Conservation (phyloP, 2,329 filamentous ascomycete species). For the Chaetomium sp. region DNA sequence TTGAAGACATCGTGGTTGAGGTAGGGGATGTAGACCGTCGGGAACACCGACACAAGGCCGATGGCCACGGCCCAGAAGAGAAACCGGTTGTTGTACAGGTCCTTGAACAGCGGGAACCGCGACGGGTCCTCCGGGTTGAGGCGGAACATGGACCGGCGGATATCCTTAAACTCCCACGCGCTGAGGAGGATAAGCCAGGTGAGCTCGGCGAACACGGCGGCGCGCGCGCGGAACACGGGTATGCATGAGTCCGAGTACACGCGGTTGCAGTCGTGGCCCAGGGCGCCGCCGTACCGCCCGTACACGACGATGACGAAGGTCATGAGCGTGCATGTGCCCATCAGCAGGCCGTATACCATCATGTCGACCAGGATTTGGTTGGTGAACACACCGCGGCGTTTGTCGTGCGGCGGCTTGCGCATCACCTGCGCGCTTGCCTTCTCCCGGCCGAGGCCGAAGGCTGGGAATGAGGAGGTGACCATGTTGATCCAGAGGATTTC, state of each 20-base stretch:
- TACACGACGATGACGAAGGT: slow-evolving; percentile 62
- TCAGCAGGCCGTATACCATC: slow-evolving; percentile 70
- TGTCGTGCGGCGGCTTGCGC: slow-evolving; percentile 68
- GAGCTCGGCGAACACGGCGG: slow-evolving; percentile 65
- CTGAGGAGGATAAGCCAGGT: slow-evolving; percentile 69
- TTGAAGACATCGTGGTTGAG: slow-evolving; percentile 67
- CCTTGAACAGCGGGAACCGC: slow-evolving; percentile 49
- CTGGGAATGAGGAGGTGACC: slow-evolving; percentile 80
- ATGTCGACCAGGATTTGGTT: slow-evolving; percentile 72
- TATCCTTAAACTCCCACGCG: slow-evolving; percentile 72
- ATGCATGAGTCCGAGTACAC: slow-evolving; percentile 48
- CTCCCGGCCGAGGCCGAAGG: slow-evolving; percentile 82
- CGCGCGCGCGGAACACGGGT: slow-evolving; percentile 62
- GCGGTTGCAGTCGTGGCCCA: slow-evolving; percentile 59
- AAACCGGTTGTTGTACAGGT: slow-evolving; percentile 64
- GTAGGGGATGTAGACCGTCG: slow-evolving; percentile 65
- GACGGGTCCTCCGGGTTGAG: slow-evolving; percentile 50
- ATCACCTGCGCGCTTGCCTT: slow-evolving; percentile 70
- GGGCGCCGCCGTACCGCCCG: slow-evolving; percentile 46
- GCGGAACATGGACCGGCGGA: slow-evolving; percentile 64
- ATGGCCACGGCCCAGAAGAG: slow-evolving; percentile 60
- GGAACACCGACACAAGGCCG: slow-evolving; percentile 57
- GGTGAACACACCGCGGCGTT: slow-evolving; percentile 64
- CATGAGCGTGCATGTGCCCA: slow-evolving; percentile 60
- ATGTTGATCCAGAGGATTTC: slow-evolving; percentile 94